Evolutionary conservation across 2,329 filamentous ascomycete species (phyloP), one percentile per base, ranked within the genome.

Genomic region (Colletotrichum abscissum): DNA sequence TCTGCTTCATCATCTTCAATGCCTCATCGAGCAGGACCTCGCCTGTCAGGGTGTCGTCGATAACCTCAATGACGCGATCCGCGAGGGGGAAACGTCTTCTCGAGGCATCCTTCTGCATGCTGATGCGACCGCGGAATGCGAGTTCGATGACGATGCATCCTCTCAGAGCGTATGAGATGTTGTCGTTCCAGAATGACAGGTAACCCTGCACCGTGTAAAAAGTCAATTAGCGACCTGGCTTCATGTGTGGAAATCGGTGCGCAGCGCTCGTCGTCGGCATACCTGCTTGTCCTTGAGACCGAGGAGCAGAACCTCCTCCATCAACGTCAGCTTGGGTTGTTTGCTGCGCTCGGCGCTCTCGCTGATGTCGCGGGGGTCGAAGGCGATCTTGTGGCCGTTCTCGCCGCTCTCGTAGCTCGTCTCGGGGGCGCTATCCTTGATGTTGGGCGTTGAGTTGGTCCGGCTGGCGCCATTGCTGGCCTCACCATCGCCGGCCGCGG

Each of bases 1-100:
- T 98, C 78, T 94, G 92, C 89, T 99, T 99, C 96, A 99, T 99
- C 95, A 99, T 97, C 88, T 99, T 99, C 81, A 99, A 88, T 73
- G 97, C 94, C 87, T 99, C 97, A 85, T 99, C 97, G 80, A 99
- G 90, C 79, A 99, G 89, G 76, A 98, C 97, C 86, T 99, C 97
- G 78, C 97, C 97, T 6, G 97, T 99, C 81, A 98, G 89, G 73
- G 95, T 96, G 81, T 98, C 96, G 84, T 99, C 97, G 81, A 98
- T 92, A 76, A 99, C 97, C 86, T 99, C 97, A 84, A 99, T 98
- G 78, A 97, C 88, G 77, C 97, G 91, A 85, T 99, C 97, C 77
- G 96, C 93, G 74, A 98, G 88, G 71, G 96, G 95, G 82, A 98
- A 98, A 77, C 96, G 92, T 86, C 97, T 91, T 84, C 97, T 91